Conservation (phyloP, 345 rosid species). For the Crucihimalaya himalaica region DNA sequence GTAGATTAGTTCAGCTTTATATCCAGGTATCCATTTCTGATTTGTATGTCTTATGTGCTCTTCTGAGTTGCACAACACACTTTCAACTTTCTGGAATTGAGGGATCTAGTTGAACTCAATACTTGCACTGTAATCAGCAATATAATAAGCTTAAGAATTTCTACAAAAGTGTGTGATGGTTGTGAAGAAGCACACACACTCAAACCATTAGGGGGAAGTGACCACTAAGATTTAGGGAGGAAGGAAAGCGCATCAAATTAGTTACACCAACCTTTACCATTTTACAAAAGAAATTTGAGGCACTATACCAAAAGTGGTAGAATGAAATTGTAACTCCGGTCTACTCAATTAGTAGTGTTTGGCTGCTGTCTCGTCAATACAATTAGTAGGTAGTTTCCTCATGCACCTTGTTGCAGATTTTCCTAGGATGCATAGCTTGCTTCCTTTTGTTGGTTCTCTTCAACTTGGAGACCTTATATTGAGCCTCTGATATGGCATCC, state of each 20-base stretch:
- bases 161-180: slow-evolving; percentile 9
- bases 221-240: slow-evolving; percentile 14
- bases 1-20: slow-evolving; percentile 90
- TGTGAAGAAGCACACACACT: slow-evolving; percentile 24
- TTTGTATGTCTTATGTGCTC: slow-evolving; percentile 6
- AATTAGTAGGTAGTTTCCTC: neutral
- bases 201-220: slow-evolving; percentile 14
- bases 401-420: neutral
- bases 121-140: slow-evolving; percentile 14
- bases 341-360: neutral
- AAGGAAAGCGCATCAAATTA: slow-evolving; percentile 15
- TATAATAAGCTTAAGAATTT: slow-evolving; percentile 17
- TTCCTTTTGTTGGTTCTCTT: slow-evolving; percentile 5
- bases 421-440: neutral
- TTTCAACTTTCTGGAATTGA: slow-evolving; percentile 21
- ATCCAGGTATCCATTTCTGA: slow-evolving; percentile 61
- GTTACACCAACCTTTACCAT: slow-evolving; percentile 10
- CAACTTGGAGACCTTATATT: neutral
- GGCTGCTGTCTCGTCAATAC: neutral
- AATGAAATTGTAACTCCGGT: neutral
- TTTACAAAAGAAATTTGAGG: slow-evolving; percentile 11
- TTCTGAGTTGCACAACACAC: slow-evolving; percentile 22
- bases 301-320: slow-evolving; percentile 1
- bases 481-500: neutral
- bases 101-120: slow-evolving; percentile 32